A percentile compares a stretch with the other conserved stretches of the same genome.
phyloP scores from a whole-genome alignment of 495 filamentous ascomycete genomes.

The Cryomyces minteri region DNA sequence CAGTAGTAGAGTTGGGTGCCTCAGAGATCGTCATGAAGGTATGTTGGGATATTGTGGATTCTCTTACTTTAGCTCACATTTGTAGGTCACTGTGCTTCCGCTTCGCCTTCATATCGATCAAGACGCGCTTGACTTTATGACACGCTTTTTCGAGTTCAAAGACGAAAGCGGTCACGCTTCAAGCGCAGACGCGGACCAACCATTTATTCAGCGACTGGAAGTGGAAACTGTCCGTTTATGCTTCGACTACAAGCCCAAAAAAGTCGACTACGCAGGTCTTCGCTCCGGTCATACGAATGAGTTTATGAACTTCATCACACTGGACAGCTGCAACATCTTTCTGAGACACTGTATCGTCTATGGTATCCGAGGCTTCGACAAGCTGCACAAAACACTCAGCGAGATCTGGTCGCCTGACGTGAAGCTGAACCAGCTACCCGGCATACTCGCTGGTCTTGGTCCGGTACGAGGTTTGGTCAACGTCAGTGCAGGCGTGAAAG shows the following conservation, averaged over 20 bases:
- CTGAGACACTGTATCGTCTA: constrained; percentile 82
- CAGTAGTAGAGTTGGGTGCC: constrained; percentile 64
- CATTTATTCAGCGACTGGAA: constrained; percentile 82
- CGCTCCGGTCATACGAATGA: constrained; percentile 97
- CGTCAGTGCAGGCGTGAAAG: constrained; percentile 66
- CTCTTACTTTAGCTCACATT: not conserved
- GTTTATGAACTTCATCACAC: constrained; percentile 96
- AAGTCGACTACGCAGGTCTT: constrained; percentile 83
- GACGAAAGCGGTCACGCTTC: constrained; percentile 41
- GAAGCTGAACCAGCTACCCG: constrained; percentile 73
- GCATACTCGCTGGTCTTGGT: constrained; percentile 76
- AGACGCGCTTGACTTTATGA: constrained; percentile 94
- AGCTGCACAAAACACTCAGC: constrained; percentile 70
- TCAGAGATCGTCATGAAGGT: constrained; percentile 80
- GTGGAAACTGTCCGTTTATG: constrained; percentile 65
- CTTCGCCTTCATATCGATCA: constrained; percentile 91
- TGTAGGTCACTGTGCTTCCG: constrained; percentile 59
- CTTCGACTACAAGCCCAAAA: constrained; percentile 95
- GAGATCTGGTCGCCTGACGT: constrained; percentile 97
- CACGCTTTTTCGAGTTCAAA: constrained; percentile 93
- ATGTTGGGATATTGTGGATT: constrained; percentile 4
- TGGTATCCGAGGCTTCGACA: constrained; percentile 77
- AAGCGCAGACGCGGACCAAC: constrained; percentile 43
- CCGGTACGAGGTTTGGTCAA: constrained; percentile 79
- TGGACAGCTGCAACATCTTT: constrained; percentile 76